A percentile compares a stretch with the other conserved stretches of the same genome.
Evolutionary conservation across 768 basidiomycete species (phyloP).

Genomic region (Pisolithus tinctorius): DNA sequence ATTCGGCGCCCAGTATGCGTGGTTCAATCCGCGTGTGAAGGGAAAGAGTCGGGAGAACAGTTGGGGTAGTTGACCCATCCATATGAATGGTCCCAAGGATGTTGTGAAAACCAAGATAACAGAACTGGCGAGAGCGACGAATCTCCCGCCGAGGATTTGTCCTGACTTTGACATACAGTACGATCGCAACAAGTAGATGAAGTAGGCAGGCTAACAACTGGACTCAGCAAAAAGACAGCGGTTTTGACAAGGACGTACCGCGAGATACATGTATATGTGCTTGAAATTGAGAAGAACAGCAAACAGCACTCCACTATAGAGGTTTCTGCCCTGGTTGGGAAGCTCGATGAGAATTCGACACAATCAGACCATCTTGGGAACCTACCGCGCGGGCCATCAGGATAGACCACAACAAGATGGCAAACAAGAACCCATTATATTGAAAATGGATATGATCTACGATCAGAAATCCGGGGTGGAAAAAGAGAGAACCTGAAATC

Average conservation of each 20-base stretch:
- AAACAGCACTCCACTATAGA: conserved; percentile 79
- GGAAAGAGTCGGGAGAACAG: conserved; percentile 85
- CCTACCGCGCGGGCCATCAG: conserved; percentile 80
- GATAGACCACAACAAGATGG: conserved; percentile 86
- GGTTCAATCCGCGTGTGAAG: conserved; percentile 91
- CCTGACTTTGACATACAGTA: conserved; percentile 79
- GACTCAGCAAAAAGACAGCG: conserved; percentile 2
- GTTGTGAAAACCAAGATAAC: conserved; percentile 72
- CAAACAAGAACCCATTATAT: conserved; percentile 97
- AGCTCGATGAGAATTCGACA: conserved; percentile 2
- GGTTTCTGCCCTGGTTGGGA: conserved; percentile 62
- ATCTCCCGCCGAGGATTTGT: conserved; percentile 57
- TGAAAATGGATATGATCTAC: conserved; percentile 98
- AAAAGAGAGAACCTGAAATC: conserved; percentile 78
- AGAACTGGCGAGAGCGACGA: conserved; percentile 70
- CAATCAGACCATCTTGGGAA: not conserved
- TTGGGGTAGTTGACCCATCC: conserved; percentile 84
- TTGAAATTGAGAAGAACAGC: conserved; percentile 94
- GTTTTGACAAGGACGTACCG: conserved; percentile 42
- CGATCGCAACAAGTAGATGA: conserved; percentile 81
- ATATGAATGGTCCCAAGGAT: conserved; percentile 85
- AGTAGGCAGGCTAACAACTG: conserved; percentile 73
- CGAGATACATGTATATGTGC: conserved; percentile 96
- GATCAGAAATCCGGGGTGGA: conserved; percentile 93
- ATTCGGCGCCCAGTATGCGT: conserved; percentile 95